Base-by-base conservation (phyloP, 768 basidiomycete species). In the Strobilomyces confusus region DNA sequence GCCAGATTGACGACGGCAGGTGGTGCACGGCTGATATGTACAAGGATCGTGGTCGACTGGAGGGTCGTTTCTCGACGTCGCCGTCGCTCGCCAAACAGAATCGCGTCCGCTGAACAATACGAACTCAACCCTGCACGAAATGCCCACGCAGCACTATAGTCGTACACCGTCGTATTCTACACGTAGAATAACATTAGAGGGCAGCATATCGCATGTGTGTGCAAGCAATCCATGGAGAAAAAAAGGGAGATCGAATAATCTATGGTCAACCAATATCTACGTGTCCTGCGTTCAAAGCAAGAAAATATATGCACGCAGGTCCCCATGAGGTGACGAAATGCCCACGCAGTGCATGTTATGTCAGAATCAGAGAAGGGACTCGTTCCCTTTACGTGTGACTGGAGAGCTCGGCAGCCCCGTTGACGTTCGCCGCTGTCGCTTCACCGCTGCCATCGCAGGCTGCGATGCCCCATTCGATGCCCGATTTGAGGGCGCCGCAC, bases 401-500 rank as follows among this genome's bases (percentile, higher is more conserved):
- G 70, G 64, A 23, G 74, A 68, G 56, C 70, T 68, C 57, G 77
- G 78, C 44, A 77, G 63, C 55, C 79, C 77, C 29, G 80, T 77
- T 48, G 87, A 90, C 60, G 84, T 86, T 77, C 89, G 82, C 75
- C 89, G 77, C 64, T 91, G 89, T 58, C 89, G 77, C 73, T 92
- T 92, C 80, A 91, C 78, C 36, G 86, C 73, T 12, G 69, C 49
- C 20, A 67, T 53, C 25, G 64, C 52, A 40, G 59, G 26, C 17
- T 49, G 64, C 9, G 58, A 49, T 5, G 44, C n/a, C 23, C 65
- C 69, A 30, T 59, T 58, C 7, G 47, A 44, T 17, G 47, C 58
- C 57, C 64, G 63, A 61, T 60, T 62, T 48, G 65, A 65, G 40
- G 77, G 69, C n/a, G 69, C 67, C 22, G 71, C 59, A 17, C 77